These are phyloP conservation scores for Nicotiana paniculata DNA, from an alignment of 257 asterid genomes.

Conservation along the genomic window DNA sequence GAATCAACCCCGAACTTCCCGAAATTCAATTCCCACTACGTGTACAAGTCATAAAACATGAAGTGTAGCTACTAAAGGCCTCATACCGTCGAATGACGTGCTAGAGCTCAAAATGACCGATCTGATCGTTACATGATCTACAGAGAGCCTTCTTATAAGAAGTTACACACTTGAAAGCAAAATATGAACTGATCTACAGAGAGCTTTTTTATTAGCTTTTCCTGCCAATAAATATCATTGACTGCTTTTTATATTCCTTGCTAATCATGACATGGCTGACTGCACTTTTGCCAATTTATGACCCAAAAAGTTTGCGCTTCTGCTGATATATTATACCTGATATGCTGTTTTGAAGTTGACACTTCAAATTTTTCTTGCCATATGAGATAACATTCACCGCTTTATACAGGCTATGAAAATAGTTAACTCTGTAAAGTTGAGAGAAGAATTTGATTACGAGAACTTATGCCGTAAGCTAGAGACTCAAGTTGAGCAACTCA, in stretches of 20 bases:
- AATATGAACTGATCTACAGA: not conserved
- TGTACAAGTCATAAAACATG: too few species aligned
- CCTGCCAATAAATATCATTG: not conserved
- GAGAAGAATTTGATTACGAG: slow-evolving; percentile 91
- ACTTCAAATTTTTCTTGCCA: not conserved
- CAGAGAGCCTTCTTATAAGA: not conserved
- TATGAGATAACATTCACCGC: slow-evolving; percentile 12
- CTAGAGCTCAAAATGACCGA: too few species aligned
- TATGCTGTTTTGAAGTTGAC: not conserved
- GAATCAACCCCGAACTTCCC: too few species aligned
- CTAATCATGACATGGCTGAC: not conserved
- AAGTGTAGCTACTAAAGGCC: too few species aligned
- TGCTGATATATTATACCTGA: not conserved
- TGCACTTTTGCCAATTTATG: slow-evolving; percentile 2
- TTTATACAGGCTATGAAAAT: slow-evolving; percentile 89
- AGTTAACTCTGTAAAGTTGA: slow-evolving; percentile 62
- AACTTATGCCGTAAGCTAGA: slow-evolving; percentile 81
- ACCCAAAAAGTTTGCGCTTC: not conserved
- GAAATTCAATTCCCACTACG: too few species aligned
- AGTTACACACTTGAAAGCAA: not conserved
- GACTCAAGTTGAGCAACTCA: slow-evolving; percentile 70
- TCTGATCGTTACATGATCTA: not conserved
- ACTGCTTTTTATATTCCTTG: not conserved
- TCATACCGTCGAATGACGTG: too few species aligned
- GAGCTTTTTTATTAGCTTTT: not conserved